Base-by-base conservation (phyloP, 1,139 yeast species). In the Scheffersomyces insectosa region DNA sequence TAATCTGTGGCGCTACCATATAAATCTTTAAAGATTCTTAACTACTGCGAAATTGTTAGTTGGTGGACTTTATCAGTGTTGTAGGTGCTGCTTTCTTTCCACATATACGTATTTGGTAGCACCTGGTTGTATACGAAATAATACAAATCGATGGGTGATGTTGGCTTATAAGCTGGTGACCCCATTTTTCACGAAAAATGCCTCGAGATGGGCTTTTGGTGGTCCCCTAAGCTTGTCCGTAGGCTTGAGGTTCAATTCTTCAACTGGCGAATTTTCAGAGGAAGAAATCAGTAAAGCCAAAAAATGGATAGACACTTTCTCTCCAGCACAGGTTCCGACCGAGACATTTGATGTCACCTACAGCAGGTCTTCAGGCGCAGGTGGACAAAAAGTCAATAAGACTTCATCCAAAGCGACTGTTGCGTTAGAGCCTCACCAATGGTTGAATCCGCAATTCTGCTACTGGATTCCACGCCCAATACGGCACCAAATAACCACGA, bases 301-400 rank as follows among this genome's bases (percentile, higher is more conserved):
- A 46, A 44, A 50, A 37, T 83, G 88, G 88, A 53, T 82, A 4
- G 51, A 57, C 2, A 42, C 49, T 0, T 68, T 77, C 45, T 54
- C 57, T 1, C 51, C 60, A 2, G 37, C 54, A 0, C 52, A 63
- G 4, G 68, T 86, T 1, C 95, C 93, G 0, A 59, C 65, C 9
- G 57, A 63, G 28, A 56, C 68, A 15, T 87, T 87, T 55, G 65
- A 68, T 1, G 64, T 83, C 2, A 61, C 80, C 0, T 90, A 71
- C 62, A 80, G 88, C 41, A 67, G 96, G 47, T 79, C 96, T 0
- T 85, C 96, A 10, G 98, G 98, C 0, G 91, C 97, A 0, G 98
- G 98, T 0, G 98, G 98, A 0, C 98, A 91, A 55, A 88, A 91
- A 58, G 97, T 91, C 12, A 91, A 91, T 62, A 91, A 89, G 49